Evolutionary conservation across 2,329 filamentous ascomycete species (phyloP).

Genomic region (Trichoderma sp.): DNA sequence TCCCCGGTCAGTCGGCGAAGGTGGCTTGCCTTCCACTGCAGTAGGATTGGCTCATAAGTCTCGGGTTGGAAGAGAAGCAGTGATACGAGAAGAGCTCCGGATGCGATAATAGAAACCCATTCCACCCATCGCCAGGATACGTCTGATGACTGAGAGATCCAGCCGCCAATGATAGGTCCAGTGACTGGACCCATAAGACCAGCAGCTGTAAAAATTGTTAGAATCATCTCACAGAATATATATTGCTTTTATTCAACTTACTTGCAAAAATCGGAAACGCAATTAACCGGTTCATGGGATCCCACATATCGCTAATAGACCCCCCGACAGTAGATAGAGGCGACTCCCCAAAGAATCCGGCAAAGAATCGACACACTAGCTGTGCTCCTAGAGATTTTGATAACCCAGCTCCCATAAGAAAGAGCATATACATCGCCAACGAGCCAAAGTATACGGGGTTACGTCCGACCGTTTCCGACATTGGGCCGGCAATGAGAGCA

Average conservation of each 20-base stretch:
- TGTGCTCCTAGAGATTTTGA: neutral
- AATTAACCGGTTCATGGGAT: constrained; percentile 7
- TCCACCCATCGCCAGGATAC: constrained; percentile 17
- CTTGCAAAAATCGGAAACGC: constrained; percentile 17
- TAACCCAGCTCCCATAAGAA: neutral
- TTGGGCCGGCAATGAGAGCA: constrained; percentile 5
- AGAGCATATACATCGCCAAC: constrained; percentile 15
- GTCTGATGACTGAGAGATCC: constrained; percentile 3
- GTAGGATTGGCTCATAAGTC: neutral
- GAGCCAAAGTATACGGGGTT: constrained; percentile 15
- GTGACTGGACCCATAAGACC: constrained; percentile 5
- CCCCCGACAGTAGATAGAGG: constrained; percentile 9
- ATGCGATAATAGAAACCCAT: constrained; percentile 17
- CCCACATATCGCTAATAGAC: constrained; percentile 11
- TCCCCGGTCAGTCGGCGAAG: neutral
- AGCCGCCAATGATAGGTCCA: constrained; percentile 1
- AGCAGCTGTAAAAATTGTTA: neutral
- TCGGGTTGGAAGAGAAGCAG: constrained; percentile 15
- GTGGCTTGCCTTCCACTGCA: constrained; percentile 20
- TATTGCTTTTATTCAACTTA: neutral
- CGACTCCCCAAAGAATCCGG: constrained; percentile 20
- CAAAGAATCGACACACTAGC: constrained; percentile 9
- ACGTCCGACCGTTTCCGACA: constrained; percentile 8
- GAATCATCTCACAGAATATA: no score
- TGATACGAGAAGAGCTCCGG: neutral